These are phyloP conservation scores for Acanthamoeba lenticulata DNA, from an alignment of 208 protist species.

Conservation along the genomic window DNA sequence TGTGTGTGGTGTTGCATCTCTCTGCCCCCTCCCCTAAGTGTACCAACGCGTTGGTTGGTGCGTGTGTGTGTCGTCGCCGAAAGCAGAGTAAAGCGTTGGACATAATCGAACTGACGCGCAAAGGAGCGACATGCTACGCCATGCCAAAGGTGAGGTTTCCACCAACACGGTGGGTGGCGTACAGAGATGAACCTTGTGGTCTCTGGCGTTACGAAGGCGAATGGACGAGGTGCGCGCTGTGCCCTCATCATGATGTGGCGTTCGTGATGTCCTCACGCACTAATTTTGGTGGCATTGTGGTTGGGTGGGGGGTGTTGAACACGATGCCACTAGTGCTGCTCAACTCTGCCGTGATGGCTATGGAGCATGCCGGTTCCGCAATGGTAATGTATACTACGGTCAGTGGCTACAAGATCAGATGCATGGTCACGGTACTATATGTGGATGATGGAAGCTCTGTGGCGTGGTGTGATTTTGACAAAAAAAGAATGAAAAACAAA, in stretches of 20 bases:
- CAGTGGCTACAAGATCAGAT: neutral
- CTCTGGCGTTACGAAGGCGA: slow-evolving; percentile 2
- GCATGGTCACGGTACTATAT: neutral
- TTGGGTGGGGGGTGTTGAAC: too few species aligned
- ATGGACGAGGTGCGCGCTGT: neutral
- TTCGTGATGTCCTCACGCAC: neutral
- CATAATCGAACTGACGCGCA: neutral
- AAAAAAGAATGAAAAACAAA: neutral
- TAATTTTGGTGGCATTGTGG: neutral
- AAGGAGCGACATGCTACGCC: slow-evolving; percentile 2
- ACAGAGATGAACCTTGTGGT: neutral
- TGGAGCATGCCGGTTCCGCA: neutral
- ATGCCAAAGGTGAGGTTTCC: neutral
- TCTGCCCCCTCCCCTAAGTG: too few species aligned
- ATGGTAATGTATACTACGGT: slow-evolving; percentile 21
- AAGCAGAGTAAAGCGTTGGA: neutral
- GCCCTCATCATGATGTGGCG: too few species aligned
- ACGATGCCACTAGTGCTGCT: too few species aligned
- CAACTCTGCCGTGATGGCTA: neutral
- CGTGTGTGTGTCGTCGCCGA: neutral
- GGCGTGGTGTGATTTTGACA: neutral
- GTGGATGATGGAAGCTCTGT: neutral
- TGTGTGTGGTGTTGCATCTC: too few species aligned
- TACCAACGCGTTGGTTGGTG: too few species aligned
- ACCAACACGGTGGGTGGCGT: neutral